Evolutionary conservation across 2,329 filamentous ascomycete genomes (phyloP), one percentile per base, ranked within the genome.

Genomic region (Nothopassalora personata): DNA sequence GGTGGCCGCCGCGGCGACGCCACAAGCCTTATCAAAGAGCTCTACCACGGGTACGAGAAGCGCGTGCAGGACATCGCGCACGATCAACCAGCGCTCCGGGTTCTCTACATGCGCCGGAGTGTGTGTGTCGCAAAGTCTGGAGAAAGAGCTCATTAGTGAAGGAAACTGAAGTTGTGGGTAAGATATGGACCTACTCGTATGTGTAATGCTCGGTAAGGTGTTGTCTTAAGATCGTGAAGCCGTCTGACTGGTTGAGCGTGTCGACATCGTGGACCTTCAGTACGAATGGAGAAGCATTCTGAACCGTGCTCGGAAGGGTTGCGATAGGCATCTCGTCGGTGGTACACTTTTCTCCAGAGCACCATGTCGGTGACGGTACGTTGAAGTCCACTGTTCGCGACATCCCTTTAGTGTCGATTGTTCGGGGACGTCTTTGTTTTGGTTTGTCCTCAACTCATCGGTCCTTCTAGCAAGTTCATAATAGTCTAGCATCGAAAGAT

Each of bases 11-110:
- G 77, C 73, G 1, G 83, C 83, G 33, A 83, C 74, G 0, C 74
- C 75, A 31, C 78, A 77, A n/a, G 83, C 81, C 62, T 81, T 80
- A 59, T 77, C 75, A 70, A 81, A 81, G 55, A 85, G 77, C 60
- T 82, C 75, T 34, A 83, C 80, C 8, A 85, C 72, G n/a, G 83
- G 83, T 53, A 83, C 79, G 54, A 84, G 76, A 13, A 85, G 75
- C 34, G 81, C 82, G 64, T 85, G 82, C 55, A 84, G 79, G 55
- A 85, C 78, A 60, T 85, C 82, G 66, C 83, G 81, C 63, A 84
- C 81, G 19, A 84, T 75, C 13, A 81, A 71, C 74, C 76, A 80
- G 56, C 72, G 72, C 45, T 74, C 70, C 34, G 71, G 67, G 19
- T 73, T 68, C 18, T 73, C 66, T 2, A 57, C 19, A 31, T 72